Percentiles rank a stretch among this genome's conserved stretches.
phyloP scores from a whole-genome alignment of 2,329 filamentous ascomycete species.

The Akanthomyces dipterigenus region DNA sequence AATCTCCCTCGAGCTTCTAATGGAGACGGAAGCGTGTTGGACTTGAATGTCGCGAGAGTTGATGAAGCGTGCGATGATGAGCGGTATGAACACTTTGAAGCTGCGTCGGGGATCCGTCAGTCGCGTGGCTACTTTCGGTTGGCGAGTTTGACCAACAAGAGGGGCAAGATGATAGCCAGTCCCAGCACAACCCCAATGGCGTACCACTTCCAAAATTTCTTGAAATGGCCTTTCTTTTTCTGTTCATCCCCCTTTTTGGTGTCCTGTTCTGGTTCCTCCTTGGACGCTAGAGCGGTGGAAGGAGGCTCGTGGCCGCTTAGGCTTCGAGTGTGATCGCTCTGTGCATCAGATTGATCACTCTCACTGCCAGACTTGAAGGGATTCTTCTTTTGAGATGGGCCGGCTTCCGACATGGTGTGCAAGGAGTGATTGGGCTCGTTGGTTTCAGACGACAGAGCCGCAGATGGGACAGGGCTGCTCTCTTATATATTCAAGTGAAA shows the following conservation, averaged over 20 bases:
- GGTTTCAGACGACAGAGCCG: not conserved
- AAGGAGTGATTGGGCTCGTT: not conserved
- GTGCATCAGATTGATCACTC: not conserved
- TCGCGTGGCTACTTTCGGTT: not conserved
- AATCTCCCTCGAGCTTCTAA: not conserved
- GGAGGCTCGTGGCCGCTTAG: not conserved
- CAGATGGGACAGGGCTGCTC: not conserved
- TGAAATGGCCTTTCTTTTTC: not conserved
- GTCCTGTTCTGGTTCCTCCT: not conserved
- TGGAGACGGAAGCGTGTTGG: not conserved
- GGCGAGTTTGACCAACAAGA: conserved; percentile 7
- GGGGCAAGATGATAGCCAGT: not conserved
- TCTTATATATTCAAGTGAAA: not conserved
- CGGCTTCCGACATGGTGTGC: not conserved
- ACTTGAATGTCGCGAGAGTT: not conserved
- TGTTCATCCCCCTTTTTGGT: not conserved
- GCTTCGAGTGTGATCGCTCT: not conserved
- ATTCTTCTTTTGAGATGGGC: not conserved
- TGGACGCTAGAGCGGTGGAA: not conserved
- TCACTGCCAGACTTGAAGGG: not conserved
- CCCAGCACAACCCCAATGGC: not conserved
- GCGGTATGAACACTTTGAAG: conserved; percentile 4
- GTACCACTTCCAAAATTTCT: conserved; percentile 1
- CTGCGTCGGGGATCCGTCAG: not conserved
- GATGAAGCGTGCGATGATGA: conserved; percentile 5